Evolutionary conservation across 768 basidiomycete genomes (phyloP), one percentile per base, ranked within the genome.

Genomic region (Lentinula sp.): DNA sequence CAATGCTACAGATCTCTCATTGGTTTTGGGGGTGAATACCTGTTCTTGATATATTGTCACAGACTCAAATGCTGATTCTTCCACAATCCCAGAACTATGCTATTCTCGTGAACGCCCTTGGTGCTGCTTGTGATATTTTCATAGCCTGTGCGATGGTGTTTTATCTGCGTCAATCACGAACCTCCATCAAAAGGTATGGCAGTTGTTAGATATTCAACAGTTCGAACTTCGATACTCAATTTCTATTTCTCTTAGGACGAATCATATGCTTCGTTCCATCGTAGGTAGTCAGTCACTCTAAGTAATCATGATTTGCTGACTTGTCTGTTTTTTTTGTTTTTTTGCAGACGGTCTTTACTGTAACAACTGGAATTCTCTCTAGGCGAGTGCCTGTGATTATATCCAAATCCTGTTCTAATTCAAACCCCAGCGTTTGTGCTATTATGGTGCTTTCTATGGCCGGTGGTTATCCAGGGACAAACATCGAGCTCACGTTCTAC

Each of bases 391-490:
- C 1, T 10, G 7, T n/a, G 21, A 3, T 6, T 8, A 21, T 15
- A 23, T 42, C 0, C 37, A 15, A 18, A 34, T 56, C 21, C 37
- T 56, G 11, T 21, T 15, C 5, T 21, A 21, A 15, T 35, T 56
- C 10, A 32, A 34, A 10, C 21, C 10, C 15, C 46, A 59, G 57
- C 32, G 57, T 59, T 39, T 59, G 57, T 21, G 57, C 57, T 16
- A 59, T 59, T 16, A 46, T 59, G 45, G 57, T 59, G 13, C 57
- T 59, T 37, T 59, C 57, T 31, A 59, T 59, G 57, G 57, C 57
- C 21, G 48, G 32, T 34, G 57, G 45, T 21, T 59, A 48, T 50
- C 46, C 57, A 35, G 48, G 57, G 32, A 59, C 57, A 59, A 59
- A 59, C 45, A 59, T 59, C 15, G 45, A 48, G 18, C 46, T 59